Evolutionary conservation across 306 rosid genomes (phyloP).

Genomic region (Vigna mungo): DNA sequence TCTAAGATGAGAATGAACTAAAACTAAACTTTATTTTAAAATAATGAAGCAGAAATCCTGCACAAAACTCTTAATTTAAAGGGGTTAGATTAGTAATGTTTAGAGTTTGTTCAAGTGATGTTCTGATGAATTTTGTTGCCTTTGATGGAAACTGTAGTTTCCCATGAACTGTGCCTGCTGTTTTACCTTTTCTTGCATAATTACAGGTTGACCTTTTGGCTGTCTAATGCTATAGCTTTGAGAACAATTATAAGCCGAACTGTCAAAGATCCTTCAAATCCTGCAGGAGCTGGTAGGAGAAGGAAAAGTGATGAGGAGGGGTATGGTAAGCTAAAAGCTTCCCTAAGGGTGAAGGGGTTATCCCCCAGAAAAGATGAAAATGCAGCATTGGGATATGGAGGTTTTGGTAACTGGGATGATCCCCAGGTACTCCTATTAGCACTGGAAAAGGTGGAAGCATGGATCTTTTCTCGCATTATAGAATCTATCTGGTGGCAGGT

Average conservation of each 20-base stretch:
- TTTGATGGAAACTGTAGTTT: constrained; percentile 3
- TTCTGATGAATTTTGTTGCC: constrained; percentile 16
- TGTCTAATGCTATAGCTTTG: constrained; percentile 70
- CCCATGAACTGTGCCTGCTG: constrained; percentile 22
- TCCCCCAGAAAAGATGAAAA: constrained; percentile 54
- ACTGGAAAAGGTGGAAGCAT: constrained; percentile 77
- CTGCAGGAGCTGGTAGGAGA: constrained; percentile 50
- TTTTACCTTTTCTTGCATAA: constrained; percentile 36
- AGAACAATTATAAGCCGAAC: constrained; percentile 70
- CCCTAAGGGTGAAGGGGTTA: constrained; percentile 60
- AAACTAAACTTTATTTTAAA: neutral
- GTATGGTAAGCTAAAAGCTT: constrained; percentile 44
- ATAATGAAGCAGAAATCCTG: constrained; percentile 29
- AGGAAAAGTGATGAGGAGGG: constrained; percentile 54
- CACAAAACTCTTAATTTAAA: neutral
- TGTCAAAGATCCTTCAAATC: constrained; percentile 44
- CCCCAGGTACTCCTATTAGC: constrained; percentile 58
- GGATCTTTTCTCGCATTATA: constrained; percentile 85
- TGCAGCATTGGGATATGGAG: constrained; percentile 44
- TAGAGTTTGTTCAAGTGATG: constrained; percentile 42
- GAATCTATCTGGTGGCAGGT: constrained; percentile 98
- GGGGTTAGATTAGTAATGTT: constrained; percentile 19
- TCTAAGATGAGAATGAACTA: constrained; percentile 20
- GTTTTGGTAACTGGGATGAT: constrained; percentile 68
- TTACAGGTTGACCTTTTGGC: constrained; percentile 82